Base-by-base conservation (phyloP, 768 basidiomycete species). In the Termitomyces sp. region DNA sequence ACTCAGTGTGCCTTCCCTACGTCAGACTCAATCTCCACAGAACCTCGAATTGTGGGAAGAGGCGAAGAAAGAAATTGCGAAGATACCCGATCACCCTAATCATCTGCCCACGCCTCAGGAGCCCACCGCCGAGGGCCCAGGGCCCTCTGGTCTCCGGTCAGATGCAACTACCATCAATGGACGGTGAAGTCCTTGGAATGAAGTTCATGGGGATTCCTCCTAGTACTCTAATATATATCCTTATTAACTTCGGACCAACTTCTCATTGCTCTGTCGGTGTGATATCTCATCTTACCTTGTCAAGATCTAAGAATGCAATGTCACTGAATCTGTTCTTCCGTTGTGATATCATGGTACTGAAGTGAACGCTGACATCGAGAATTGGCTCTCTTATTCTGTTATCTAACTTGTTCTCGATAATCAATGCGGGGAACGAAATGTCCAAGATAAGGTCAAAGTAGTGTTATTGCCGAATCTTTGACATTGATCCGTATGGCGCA, bases 11-110 rank as follows among this genome's bases (percentile, higher is more conserved):
- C 17, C 29, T 38, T 5, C 5, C 14, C 20, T 55, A 12, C 25
- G 34, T 37, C n/a, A 59, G 40, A 43, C 49, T 56, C 17, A n/a
- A 32, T 31, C 12, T 45, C 11, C 17, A n/a, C 17, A 98, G 96
- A 99, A 98, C 76, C 80, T 99, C 54, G 92, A 97, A 69, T 92
- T 90, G 57, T 99, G 97, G 97, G 90, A 96, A 76, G 94, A 94
- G 68, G 97, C 94, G 9, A 93, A 93, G 79, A 85, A 83, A 67
- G 95, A 96, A 69, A 92, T 97, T 65, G 86, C 87, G 58, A 89
- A 89, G 75, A 96, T 99, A 71, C 89, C 94, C 40, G 84, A 88
- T 59, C 95, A 97, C 73, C 95, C 95, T 15, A 97, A 96, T 72
- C 83, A 80, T 68, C 71, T 76, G 49, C 83, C 87, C 57, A 70